Evolutionary conservation across 2,329 filamentous ascomycete species (phyloP), one percentile per base, ranked within the genome.

Genomic region (Trichoderma sp.): DNA sequence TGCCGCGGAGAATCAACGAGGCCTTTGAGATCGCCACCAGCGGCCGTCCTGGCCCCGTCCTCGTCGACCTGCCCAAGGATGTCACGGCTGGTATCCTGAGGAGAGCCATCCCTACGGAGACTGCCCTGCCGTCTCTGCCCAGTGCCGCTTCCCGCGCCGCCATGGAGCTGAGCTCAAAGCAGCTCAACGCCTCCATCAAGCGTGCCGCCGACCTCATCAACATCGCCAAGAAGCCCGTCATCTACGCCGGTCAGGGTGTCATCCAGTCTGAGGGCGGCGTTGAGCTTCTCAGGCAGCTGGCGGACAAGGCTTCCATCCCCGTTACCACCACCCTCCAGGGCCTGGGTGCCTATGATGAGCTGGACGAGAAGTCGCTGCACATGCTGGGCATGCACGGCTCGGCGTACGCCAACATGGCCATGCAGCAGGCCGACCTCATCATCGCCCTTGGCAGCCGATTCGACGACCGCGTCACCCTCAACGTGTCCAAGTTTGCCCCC

Each of bases 321-420:
- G 95, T 99, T 48, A 97, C 94, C 17, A 98, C 95, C 28, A 97
- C 95, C 62, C 88, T 99, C 7, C 93, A 97, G 74, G 95, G 93
- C 71, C 87, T 99, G 9, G 95, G 95, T 72, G 92, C 88, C 24
- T 98, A 90, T 70, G 93, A 98, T 73, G 95, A 98, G 81, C 85
- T 95, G 14, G 92, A 98, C 74, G 88, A 92, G 70, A 97, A 97
- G 85, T 90, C 93, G 51, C 85, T 98, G 59, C 93, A 98, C 81
- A 99, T 99, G 95, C 88, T 98, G 34, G 95, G 95, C 69, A 98
- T 98, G 95, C 94, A 98, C 82, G 95, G 95, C 67, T 90, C 93
- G 9, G 93, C 93, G 7, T 99, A 96, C 74, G 95, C 95, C 76
- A 99, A 99, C 82, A 92, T 97, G 90, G 88, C 95, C 17, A 97